Evolutionary conservation across 2,329 filamentous ascomycete genomes (phyloP), one percentile per base, ranked within the genome.

Genomic region (Aspergillus vadensis): DNA sequence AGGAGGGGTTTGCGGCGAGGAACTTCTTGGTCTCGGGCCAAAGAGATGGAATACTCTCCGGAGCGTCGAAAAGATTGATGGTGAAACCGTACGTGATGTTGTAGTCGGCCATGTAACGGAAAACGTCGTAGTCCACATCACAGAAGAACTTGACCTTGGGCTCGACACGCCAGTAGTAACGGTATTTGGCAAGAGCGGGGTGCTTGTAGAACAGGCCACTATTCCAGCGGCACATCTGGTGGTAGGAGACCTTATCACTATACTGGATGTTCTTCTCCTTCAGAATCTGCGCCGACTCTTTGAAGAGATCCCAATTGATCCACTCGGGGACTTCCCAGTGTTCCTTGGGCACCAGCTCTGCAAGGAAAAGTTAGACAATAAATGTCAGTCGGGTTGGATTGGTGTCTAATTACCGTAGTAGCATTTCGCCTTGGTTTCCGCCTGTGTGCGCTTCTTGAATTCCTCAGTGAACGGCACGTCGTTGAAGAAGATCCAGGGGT

Each of bases 31-130:
- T 98, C 77, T 97, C 92, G n/a, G 95, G 94, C 95, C 95, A 99
- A 27, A 99, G 83, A 0, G 87, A 90, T 2, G 91, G 88, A 50
- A 99, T 91, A 44, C 91, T 94, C 71, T 91, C 83, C 12, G 95
- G 92, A 32, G 89, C 88, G 77, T 99, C 95, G 82, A 96, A 98
- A 47, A 99, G 87, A 78, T 92, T 97, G 80, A 99, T 96, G 65
- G 94, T 98, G 81, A 98, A 99, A 65, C 95, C 95, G 77, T 99
- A 99, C 4, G 94, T 98, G 80, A 98, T 97, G 83, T 99, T 97
- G 81, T 96, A 87, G 78, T 99, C 95, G 70, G 91, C 86, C 95
- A 99, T 97, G 81, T 92, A 99, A 65, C 91, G 89, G 84, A 99
- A 99, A 55, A 99, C 90, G 74, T 99, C 95, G 79, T 99, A 99